Percentiles rank a stretch among this genome's conserved stretches.
phyloP scores from a whole-genome alignment of 257 asterid genomes.

The Jaltomata sinuosa region DNA sequence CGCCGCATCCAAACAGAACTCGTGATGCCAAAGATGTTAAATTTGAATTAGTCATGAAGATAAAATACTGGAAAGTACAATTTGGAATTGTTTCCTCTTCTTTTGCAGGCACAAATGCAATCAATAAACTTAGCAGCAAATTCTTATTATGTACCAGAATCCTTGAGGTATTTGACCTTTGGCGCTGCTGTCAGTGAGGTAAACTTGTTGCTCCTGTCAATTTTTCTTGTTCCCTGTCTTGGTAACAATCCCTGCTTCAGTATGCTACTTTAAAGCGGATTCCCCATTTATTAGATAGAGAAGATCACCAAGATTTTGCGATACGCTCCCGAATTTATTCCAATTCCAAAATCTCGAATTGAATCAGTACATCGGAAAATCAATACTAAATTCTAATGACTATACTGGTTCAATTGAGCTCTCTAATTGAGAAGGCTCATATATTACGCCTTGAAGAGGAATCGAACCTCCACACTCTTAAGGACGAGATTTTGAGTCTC shows the following conservation, averaged over 20 bases:
- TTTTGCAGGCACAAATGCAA: conserved; percentile 45
- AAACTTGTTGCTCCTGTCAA: background rate
- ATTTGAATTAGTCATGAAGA: background rate
- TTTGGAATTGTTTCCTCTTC: background rate
- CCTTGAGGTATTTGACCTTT: conserved; percentile 33
- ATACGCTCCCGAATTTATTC: no score
- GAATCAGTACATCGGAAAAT: no score
- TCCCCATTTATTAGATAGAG: no score
- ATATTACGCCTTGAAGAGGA: no score
- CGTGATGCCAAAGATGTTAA: background rate
- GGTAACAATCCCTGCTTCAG: background rate
- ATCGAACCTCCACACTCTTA: no score
- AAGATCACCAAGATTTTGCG: no score
- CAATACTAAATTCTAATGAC: no score
- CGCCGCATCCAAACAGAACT: background rate
- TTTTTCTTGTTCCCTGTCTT: background rate
- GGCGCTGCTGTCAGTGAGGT: conserved; percentile 83
- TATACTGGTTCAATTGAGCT: no score
- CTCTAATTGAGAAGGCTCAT: no score
- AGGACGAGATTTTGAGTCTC: no score
- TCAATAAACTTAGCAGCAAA: conserved; percentile 40
- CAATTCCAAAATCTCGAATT: no score
- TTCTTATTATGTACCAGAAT: conserved; percentile 44
- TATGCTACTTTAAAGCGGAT: no score
- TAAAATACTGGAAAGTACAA: background rate